phyloP scores from a whole-genome alignment of 176 grass and related monocot genomes.

The Aegilops speltoides region DNA sequence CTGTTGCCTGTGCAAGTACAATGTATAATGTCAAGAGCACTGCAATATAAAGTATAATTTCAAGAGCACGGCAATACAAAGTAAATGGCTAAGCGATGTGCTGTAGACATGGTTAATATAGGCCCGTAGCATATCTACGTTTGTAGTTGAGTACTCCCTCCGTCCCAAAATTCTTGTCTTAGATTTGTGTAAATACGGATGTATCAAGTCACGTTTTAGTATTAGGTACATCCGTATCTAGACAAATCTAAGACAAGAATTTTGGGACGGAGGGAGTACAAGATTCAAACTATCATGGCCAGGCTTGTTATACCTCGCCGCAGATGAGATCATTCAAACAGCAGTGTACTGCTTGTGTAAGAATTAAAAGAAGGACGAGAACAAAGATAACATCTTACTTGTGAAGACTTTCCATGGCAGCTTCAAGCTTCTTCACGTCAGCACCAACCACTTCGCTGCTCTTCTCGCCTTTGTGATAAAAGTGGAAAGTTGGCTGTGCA shows the following conservation, averaged over 20 bases:
- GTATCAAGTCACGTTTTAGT: too few species aligned
- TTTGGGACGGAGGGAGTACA: background rate
- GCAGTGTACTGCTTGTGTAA: background rate
- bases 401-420: slow-evolving; percentile 48
- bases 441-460: slow-evolving; percentile 36
- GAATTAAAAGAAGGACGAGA: background rate
- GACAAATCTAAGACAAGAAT: too few species aligned
- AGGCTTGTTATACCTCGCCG: background rate
- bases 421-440: slow-evolving; percentile 31
- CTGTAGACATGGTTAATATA: background rate
- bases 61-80: background rate
- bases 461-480: slow-evolving; percentile 47
- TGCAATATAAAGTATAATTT: background rate
- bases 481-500: slow-evolving; percentile 44
- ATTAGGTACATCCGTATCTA: too few species aligned
- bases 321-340: background rate
- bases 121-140: background rate
- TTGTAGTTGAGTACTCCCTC: background rate
- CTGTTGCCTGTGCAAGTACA: slow-evolving; percentile 25
- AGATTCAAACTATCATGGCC: background rate
- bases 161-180: too few species aligned
- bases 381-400: slow-evolving; percentile 18
- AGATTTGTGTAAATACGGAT: too few species aligned
- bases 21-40: background rate
- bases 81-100: background rate